Evolutionary conservation across 2,329 filamentous ascomycete genomes (phyloP), one percentile per base, ranked within the genome.

Genomic region (Juglanconis sp.): DNA sequence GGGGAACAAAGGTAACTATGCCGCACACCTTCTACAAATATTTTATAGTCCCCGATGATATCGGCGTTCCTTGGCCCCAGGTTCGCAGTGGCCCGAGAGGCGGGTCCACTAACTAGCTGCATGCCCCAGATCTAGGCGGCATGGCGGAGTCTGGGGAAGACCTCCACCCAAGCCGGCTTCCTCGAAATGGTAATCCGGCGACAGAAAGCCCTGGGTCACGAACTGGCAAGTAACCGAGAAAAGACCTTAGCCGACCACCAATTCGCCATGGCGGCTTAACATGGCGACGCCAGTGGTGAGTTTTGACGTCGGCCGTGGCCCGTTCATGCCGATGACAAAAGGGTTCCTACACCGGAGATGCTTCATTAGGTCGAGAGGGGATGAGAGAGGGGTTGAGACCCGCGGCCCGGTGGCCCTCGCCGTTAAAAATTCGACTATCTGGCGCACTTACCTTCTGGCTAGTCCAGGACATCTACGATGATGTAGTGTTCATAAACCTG

Each of bases 71-170:
- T 9, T 44, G 11, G 32, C 42, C 53, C 42, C 44, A 47, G 44
- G 44, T 30, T 17, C n/a, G 44, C 44, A 47, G 44, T 30, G 44
- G 17, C 17, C 44, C 44, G 44, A 30, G 32, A 35, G 17, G 31
- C 32, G 42, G 32, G 8, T 32, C 32, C 30, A 15, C 11, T 13
- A 24, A 24, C 34, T 13, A 38, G 5, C 32, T 9, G 5, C 1
- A 9, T 30, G 24, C 53, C 53, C 53, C 42, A 47, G 53, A 47
- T 36, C 42, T 47, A n/a, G 40, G n/a, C 6, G 53, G 9, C n/a
- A 55, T 17, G 53, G 40, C 31, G 17, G 8, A 48, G n/a, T 47
- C 53, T 47, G 53, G 53, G 53, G 53, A 55, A 52, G 49, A 52
- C 38, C 34, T 52, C 49, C 49, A 30, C 32, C 24, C 8, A 17